A percentile compares a stretch with the other conserved stretches of the same genome.
Evolutionary conservation across 768 basidiomycete species (phyloP).

Genomic region (Tylopilus rubrobrunneus): DNA sequence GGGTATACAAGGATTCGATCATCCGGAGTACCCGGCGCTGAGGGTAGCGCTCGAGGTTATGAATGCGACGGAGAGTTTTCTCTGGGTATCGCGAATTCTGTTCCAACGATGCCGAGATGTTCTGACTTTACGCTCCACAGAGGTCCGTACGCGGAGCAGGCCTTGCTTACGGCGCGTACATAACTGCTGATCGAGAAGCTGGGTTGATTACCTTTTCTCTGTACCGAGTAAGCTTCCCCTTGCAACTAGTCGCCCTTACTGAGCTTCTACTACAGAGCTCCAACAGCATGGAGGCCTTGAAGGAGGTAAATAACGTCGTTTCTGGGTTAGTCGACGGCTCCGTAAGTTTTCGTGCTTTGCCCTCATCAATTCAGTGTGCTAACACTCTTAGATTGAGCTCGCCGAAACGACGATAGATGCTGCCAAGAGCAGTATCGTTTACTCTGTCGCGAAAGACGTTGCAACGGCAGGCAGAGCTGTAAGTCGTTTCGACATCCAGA

Average conservation of each 20-base stretch:
- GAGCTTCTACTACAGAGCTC: slow-evolving; percentile 56
- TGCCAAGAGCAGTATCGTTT: slow-evolving; percentile 90
- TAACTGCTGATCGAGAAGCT: slow-evolving; percentile 70
- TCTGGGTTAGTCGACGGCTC: slow-evolving; percentile 77
- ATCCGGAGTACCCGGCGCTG: slow-evolving; percentile 82
- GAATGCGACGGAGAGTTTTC: slow-evolving; percentile 90
- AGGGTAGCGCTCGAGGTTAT: slow-evolving; percentile 82
- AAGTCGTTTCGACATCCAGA: slow-evolving; percentile 26
- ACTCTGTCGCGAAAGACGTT: slow-evolving; percentile 71
- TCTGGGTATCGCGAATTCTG: slow-evolving; percentile 62
- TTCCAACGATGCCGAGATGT: not conserved
- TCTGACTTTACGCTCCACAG: slow-evolving; percentile 35
- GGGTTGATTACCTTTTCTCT: slow-evolving; percentile 73
- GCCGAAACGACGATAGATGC: slow-evolving; percentile 82
- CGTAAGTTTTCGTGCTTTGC: slow-evolving; percentile 40
- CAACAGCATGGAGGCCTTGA: slow-evolving; percentile 72
- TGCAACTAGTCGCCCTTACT: not conserved
- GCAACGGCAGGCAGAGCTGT: slow-evolving; percentile 88
- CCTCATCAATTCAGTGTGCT: not conserved
- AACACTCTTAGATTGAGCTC: slow-evolving; percentile 58
- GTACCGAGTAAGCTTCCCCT: slow-evolving; percentile 57
- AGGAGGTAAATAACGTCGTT: slow-evolving; percentile 76
- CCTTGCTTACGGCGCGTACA: slow-evolving; percentile 87
- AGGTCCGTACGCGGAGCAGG: slow-evolving; percentile 91
- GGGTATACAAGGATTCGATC: slow-evolving; percentile 73